Base-by-base conservation (phyloP, 129 eudicot genomes). In the Helichrysum umbraculigerum region DNA sequence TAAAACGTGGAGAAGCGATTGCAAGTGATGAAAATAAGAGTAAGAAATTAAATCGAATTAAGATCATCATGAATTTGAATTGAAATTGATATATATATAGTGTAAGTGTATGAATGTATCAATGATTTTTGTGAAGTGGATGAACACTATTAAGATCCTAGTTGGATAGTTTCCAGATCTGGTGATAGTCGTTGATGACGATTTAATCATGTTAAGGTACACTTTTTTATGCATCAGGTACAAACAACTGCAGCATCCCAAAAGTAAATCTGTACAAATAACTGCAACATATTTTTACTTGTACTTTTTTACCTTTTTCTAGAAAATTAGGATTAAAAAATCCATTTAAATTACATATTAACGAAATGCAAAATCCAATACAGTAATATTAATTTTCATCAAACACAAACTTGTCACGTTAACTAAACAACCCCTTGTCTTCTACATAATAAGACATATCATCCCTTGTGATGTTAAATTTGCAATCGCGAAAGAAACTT, bases 1-100 rank as follows among this genome's bases (percentile, higher is more conserved):
- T 91, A 65, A 91, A 87, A 10, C 85, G 77, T 17, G 76, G 71
- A 68, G 71, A 70, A 33, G 85, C 77, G 28, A 81, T 70, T 25
- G 86, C 83, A 6, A 63, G 73, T 35, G 72, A 65, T 41, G 71
- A 66, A 57, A 75, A 21, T 50, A 78, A 54, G 57, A 85, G 17
- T 19, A 72, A 79, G 70, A 82, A 35, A 61, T 66, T 28, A 74
- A 80, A 42, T 30, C 73, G 75, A 4, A 54, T 14, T 58, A 78
- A 58, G 62, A 81, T 81, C 58, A 50, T 67, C 65, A 33, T 64
- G 29, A n/a, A n/a, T 3, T 3, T 60, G 72, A 78, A 61, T 61
- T 25, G 42, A 39, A n/a, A 52, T 39, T 39, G 44, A 39, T 39
- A 7, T 39, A 7, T 0, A 35, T 10, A 41, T 41, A 35, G 41